Base-by-base conservation (phyloP, 192 early-diverging fungal species). In the Coemansia sp. region DNA sequence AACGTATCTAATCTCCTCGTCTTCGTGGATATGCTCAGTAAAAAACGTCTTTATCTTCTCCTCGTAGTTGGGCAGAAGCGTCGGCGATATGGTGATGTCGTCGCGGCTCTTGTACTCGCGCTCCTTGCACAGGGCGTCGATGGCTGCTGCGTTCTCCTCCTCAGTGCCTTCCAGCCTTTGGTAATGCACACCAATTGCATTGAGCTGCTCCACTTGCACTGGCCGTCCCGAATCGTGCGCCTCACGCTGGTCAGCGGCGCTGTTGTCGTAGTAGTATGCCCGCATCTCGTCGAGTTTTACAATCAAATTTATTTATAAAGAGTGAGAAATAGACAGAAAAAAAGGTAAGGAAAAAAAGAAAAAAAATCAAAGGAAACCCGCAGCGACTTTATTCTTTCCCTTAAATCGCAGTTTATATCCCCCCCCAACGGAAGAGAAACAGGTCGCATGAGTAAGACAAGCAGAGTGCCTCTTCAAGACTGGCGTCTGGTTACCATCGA, bases 1-100 rank as follows among this genome's bases (percentile, higher is more conserved):
- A 59, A 97, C 89, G 71, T 84, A 98, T 32, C 97, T 89, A 68
- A 99, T 99, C 78, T 99, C 95, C 85, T 99, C 97, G 67, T 97
- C 96, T 63, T 95, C 95, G 77, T 98, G 95, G 61, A 96, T 84
- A 75, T 98, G 95, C 87, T 97, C 96, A 37, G 87, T 85, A 74
- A 93, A 97, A 69, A 98, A 98, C 10, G 75, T 91, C 84, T 95
- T 94, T 66, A 99, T 86, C 79, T 95, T 97, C 38, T 87, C 89
- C 58, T 98, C 96, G 76, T 97, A 99, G 68, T 90, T 88, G 45
- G 90, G 90, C 51, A 99, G 83, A 57, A 83, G 88, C 16, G 88
- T 87, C 45, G 87, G 89, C 59, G 93, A 92, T 55, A 97, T 92
- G 44, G 82, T 85, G 63, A 98, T 93, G 90, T 88, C 80, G 76